Evolutionary conservation across 2,329 filamentous ascomycete species (phyloP).

Genomic region (Colletotrichum ledebouriae): DNA sequence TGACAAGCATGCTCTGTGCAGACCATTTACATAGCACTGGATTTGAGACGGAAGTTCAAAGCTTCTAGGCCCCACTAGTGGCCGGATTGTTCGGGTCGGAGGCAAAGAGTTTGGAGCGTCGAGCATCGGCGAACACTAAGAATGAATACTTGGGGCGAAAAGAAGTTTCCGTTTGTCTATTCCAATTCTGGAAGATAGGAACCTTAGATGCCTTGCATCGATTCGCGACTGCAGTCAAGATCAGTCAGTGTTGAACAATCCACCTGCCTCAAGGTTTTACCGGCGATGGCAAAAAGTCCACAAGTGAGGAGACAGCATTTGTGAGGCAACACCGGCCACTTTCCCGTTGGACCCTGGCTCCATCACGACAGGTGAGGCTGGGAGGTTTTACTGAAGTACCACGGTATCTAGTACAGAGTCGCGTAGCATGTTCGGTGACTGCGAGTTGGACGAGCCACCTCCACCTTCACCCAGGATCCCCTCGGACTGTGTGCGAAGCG

Average conservation of each 20-base stretch:
- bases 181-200: background rate
- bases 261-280: background rate
- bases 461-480: slow-evolving; percentile 17
- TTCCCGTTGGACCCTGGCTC: slow-evolving; percentile 11
- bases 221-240: background rate
- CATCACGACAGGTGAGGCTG: slow-evolving; percentile 23
- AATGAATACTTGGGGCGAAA: background rate
- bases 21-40: slow-evolving; percentile 25
- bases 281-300: slow-evolving; percentile 18
- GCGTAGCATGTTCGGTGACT: slow-evolving; percentile 26
- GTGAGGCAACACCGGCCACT: background rate
- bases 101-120: background rate
- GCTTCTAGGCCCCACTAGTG: slow-evolving; percentile 18
- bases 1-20: slow-evolving; percentile 17
- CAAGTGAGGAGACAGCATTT: slow-evolving; percentile 20
- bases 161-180: slow-evolving; percentile 4
- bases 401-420: slow-evolving; percentile 17
- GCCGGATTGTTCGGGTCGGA: slow-evolving; percentile 30
- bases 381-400: slow-evolving; percentile 4
- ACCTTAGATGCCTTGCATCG: slow-evolving; percentile 9
- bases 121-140: too few relatives aligned
- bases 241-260: background rate
- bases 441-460: slow-evolving; percentile 29
- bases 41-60: slow-evolving; percentile 21
- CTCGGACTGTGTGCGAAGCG: slow-evolving; percentile 27